phyloP scores from a whole-genome alignment of 2,329 filamentous ascomycete genomes.

The Lachnellula suecica region DNA sequence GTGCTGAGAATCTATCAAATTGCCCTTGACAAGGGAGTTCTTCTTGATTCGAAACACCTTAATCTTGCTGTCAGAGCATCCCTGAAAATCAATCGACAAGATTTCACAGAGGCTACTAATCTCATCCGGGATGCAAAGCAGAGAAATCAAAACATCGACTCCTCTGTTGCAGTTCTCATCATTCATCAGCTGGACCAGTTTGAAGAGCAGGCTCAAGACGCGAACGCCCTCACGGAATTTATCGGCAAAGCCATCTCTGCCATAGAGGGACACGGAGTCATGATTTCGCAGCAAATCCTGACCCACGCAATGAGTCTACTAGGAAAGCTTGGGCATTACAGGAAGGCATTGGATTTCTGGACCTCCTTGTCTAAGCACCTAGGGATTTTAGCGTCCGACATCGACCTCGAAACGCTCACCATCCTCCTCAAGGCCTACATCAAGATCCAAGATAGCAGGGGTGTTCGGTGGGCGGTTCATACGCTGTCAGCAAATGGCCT shows the following conservation, averaged over 20 bases:
- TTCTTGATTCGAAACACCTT: slow-evolving; percentile 18
- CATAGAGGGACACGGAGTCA: slow-evolving; percentile 21
- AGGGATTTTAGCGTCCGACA: slow-evolving; percentile 8
- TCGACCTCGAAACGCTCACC: slow-evolving; percentile 24
- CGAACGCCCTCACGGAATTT: not conserved
- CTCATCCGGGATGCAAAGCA: slow-evolving; percentile 24
- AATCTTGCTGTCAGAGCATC: slow-evolving; percentile 27
- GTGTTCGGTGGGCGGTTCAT: slow-evolving; percentile 28
- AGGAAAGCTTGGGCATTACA: slow-evolving; percentile 14
- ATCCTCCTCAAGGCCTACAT: slow-evolving; percentile 30
- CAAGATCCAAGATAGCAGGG: slow-evolving; percentile 18
- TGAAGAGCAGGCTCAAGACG: slow-evolving; percentile 3
- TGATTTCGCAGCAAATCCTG: slow-evolving; percentile 21
- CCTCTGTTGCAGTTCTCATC: slow-evolving; percentile 23
- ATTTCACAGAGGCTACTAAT: slow-evolving; percentile 12
- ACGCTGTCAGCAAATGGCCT: slow-evolving; percentile 22
- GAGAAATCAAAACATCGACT: slow-evolving; percentile 17
- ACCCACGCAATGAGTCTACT: slow-evolving; percentile 29
- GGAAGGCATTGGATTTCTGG: slow-evolving; percentile 30
- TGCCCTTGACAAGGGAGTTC: slow-evolving; percentile 17
- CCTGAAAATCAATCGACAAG: slow-evolving; percentile 13
- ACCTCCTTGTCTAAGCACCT: slow-evolving; percentile 20
- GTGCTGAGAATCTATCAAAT: slow-evolving; percentile 26
- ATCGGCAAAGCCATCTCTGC: slow-evolving; percentile 16
- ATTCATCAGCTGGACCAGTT: slow-evolving; percentile 22